Conservation (phyloP, 805 yeast genomes). For the Sugiyamaella floridensis region DNA sequence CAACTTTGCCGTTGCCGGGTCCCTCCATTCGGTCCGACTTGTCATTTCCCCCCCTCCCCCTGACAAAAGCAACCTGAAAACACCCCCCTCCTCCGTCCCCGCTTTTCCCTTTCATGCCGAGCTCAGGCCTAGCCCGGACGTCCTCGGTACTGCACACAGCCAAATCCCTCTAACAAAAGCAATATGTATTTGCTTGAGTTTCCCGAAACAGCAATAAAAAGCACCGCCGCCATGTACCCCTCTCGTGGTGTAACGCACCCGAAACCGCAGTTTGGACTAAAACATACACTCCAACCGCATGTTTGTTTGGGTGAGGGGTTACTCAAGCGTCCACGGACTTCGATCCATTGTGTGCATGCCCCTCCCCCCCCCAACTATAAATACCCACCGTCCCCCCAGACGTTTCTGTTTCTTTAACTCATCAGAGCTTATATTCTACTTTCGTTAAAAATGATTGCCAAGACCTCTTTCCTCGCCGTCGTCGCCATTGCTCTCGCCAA, state of each 20-base stretch:
- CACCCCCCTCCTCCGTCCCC: background rate
- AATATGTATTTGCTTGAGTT: background rate
- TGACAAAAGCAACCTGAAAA: background rate
- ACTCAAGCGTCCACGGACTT: conserved; percentile 1
- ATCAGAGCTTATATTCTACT: conserved; percentile 2
- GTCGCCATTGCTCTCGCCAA: conserved; percentile 4
- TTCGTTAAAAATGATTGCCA: conserved; percentile 8
- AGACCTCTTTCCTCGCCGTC: conserved; percentile 4
- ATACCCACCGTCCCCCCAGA: background rate
- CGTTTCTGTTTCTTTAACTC: background rate
- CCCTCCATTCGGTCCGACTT: too few species aligned
- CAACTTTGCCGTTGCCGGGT: too few species aligned
- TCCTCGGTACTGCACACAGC: background rate
- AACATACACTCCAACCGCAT: background rate
- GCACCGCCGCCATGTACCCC: background rate
- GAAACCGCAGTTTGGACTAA: background rate
- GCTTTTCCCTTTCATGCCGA: background rate
- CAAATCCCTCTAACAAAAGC: background rate
- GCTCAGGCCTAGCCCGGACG: background rate
- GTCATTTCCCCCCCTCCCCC: background rate
- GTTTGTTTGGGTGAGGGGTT: background rate
- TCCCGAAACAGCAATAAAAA: background rate
- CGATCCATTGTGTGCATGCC: conserved; percentile 1
- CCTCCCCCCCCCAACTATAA: background rate
- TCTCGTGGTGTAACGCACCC: background rate